phyloP scores from a whole-genome alignment of 139 green algal genomes.

The Auxenochlorella pyrenoidosa region DNA sequence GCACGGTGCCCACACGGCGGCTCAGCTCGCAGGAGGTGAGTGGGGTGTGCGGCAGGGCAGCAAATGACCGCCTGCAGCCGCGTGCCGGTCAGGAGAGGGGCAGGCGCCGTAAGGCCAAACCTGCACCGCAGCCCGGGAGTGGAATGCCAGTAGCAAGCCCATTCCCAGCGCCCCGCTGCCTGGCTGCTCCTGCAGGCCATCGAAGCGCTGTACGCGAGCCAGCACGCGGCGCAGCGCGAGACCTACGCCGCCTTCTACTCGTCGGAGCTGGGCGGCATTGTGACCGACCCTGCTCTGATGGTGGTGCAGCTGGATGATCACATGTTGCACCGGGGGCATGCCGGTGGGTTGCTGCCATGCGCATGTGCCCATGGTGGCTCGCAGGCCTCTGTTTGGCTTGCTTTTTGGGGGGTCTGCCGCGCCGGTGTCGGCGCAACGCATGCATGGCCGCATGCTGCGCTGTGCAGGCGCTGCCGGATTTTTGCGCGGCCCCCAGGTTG shows the following conservation, averaged over 20 bases:
- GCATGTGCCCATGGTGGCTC: too few relatives aligned
- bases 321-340: slow-evolving; percentile 88
- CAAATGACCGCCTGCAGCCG: not conserved
- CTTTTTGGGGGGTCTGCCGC: too few relatives aligned
- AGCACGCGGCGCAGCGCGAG: slow-evolving; percentile 28
- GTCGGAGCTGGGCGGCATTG: slow-evolving; percentile 82
- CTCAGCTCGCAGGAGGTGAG: slow-evolving; percentile 43
- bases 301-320: slow-evolving; percentile 89
- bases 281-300: slow-evolving; percentile 82
- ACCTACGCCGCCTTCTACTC: slow-evolving; percentile 77
- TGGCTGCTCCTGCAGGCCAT: slow-evolving; percentile 25
- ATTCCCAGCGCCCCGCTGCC: too few relatives aligned
- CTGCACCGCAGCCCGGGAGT: too few relatives aligned
- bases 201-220: slow-evolving; percentile 44
- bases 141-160: too few relatives aligned
- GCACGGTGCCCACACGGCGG: slow-evolving; percentile 37
- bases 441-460: too few relatives aligned
- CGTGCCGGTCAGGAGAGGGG: not conserved
- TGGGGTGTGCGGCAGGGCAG: not conserved
- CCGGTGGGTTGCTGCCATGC: not conserved
- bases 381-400: too few relatives aligned
- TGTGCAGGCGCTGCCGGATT: too few relatives aligned
- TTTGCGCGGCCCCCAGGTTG: too few relatives aligned
- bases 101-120: not conserved
- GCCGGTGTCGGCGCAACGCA: too few relatives aligned